Percentiles rank a stretch among this genome's conserved stretches.
phyloP scores from a whole-genome alignment of 192 early-diverging fungal genomes.

The Entomortierella chlamydospora region DNA sequence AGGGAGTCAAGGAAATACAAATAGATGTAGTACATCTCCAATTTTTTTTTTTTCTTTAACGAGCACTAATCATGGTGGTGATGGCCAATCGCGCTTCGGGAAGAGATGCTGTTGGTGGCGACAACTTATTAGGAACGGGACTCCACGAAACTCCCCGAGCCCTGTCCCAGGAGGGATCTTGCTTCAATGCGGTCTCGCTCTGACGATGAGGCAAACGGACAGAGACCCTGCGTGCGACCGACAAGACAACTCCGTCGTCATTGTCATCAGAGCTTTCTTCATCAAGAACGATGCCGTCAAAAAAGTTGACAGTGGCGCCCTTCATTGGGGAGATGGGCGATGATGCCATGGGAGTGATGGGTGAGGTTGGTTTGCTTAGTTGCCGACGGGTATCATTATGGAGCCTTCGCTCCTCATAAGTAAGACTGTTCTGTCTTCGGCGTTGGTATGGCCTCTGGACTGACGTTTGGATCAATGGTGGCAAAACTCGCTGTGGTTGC shows the following conservation, averaged over 20 bases:
- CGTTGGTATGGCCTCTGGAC: conserved; percentile 2
- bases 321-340: neutral
- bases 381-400: neutral
- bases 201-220: neutral
- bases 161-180: conserved; percentile 4
- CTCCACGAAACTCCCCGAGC: conserved; percentile 11
- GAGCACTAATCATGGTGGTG: neutral
- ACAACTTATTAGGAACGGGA: neutral
- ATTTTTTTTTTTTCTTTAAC: neutral
- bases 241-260: neutral
- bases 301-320: neutral
- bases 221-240: conserved; percentile 5
- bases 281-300: conserved; percentile 1
- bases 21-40: neutral
- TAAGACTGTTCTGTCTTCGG: conserved; percentile 14
- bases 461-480: neutral
- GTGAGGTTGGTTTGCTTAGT: neutral
- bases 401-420: conserved; percentile 5
- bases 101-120: neutral
- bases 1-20: neutral
- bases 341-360: neutral
- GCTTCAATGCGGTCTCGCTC: neutral
- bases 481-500: neutral
- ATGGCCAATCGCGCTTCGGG: neutral
- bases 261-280: conserved; percentile 8